Conservation (phyloP, 345 rosid genomes). For the Anacardium occidentale region DNA sequence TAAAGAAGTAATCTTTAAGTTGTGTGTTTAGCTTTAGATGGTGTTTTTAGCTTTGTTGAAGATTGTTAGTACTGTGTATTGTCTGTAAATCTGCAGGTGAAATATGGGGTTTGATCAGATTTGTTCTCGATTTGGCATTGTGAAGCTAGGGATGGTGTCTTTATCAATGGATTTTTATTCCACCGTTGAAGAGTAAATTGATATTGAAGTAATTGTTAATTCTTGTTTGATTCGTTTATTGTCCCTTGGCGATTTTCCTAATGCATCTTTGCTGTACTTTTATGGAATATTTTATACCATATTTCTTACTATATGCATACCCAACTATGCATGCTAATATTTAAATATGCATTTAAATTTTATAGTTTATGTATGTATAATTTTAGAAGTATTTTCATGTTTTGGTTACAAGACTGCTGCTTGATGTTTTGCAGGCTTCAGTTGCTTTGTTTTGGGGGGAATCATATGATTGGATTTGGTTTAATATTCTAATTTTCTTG, state of each 20-base stretch:
- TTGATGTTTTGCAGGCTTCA: constrained; percentile 16
- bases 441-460: constrained; percentile 11
- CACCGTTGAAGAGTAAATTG: constrained; percentile 12
- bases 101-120: constrained; percentile 1
- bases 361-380: not conserved
- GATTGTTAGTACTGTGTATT: no score
- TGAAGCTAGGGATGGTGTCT: constrained; percentile 11
- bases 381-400: not conserved
- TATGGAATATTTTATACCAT: constrained; percentile 9
- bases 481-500: constrained; percentile 19
- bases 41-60: not conserved
- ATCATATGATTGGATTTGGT: constrained; percentile 5
- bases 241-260: constrained; percentile 28
- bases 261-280: constrained; percentile 26
- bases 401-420: not conserved
- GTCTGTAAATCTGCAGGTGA: not conserved
- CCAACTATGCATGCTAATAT: not conserved
- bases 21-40: not conserved
- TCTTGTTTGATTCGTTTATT: constrained; percentile 20
- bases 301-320: not conserved
- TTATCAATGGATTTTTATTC: constrained; percentile 17
- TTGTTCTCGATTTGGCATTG: constrained; percentile 10
- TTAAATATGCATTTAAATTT: not conserved
- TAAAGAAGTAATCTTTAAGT: not conserved
- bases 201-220: constrained; percentile 20